These are phyloP conservation scores for Didymosphaeria variabile DNA, from an alignment of 2,329 filamentous ascomycete genomes.

Conservation along the genomic window DNA sequence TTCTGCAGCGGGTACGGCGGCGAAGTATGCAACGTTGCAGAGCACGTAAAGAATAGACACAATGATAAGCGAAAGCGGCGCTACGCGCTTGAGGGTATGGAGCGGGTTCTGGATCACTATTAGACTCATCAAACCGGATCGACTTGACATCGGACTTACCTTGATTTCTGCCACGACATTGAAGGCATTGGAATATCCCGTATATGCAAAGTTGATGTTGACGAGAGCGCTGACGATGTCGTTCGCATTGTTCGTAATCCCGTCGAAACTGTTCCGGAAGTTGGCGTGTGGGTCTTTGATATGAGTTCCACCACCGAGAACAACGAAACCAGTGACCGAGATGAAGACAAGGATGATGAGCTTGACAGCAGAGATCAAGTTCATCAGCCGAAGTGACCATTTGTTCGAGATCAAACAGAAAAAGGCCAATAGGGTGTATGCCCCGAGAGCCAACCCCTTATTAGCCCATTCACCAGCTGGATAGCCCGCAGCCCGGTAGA, in stretches of 20 bases:
- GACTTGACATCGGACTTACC: constrained; percentile 16
- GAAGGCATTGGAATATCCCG: constrained; percentile 45
- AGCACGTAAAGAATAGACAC: constrained; percentile 54
- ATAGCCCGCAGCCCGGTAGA: constrained; percentile 40
- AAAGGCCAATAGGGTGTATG: constrained; percentile 35
- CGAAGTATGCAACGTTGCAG: constrained; percentile 38
- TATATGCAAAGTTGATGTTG: constrained; percentile 44
- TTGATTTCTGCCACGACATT: constrained; percentile 46
- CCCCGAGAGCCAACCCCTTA: constrained; percentile 39
- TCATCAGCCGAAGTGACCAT: constrained; percentile 41
- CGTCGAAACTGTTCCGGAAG: constrained; percentile 38
- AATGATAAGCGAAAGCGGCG: constrained; percentile 59
- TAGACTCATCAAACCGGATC: not conserved
- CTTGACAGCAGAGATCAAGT: constrained; percentile 59
- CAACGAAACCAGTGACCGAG: constrained; percentile 40
- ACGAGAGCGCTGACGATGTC: constrained; percentile 42
- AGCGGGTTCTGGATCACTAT: constrained; percentile 61
- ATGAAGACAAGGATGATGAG: constrained; percentile 68
- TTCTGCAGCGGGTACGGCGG: constrained; percentile 52
- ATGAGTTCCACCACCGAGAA: constrained; percentile 39
- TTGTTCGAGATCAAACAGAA: constrained; percentile 38
- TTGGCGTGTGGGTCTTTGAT: constrained; percentile 37
- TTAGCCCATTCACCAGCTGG: constrained; percentile 37
- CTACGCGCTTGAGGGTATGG: constrained; percentile 60
- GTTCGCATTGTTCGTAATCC: constrained; percentile 40